Evolutionary conservation across 345 rosid genomes (phyloP).

Genomic region (Salix exigua): DNA sequence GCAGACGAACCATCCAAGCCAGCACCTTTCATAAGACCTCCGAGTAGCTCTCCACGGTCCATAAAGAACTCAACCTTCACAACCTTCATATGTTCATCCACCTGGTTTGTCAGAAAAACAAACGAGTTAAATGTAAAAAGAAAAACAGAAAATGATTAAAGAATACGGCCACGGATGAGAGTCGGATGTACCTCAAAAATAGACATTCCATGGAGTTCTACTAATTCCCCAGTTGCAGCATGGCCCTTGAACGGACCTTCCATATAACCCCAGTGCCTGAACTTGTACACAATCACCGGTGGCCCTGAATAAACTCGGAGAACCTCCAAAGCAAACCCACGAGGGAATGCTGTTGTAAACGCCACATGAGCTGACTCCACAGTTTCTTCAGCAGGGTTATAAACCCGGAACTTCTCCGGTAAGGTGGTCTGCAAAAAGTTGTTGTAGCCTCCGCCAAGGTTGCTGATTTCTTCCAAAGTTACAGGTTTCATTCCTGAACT

Average conservation of each 20-base stretch:
- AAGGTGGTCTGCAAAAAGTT: conserved; percentile 47
- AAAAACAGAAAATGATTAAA: not conserved
- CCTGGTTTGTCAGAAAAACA: conserved; percentile 11
- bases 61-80: conserved; percentile 52
- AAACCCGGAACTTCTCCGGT: conserved; percentile 38
- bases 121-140: not conserved
- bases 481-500: conserved; percentile 42
- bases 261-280: conserved; percentile 73
- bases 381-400: conserved; percentile 34
- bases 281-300: conserved; percentile 51
- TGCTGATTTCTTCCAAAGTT: conserved; percentile 34
- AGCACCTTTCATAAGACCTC: conserved; percentile 48
- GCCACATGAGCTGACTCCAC: conserved; percentile 29
- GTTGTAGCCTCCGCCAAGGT: conserved; percentile 63
- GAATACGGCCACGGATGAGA: not conserved
- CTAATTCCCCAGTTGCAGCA: conserved; percentile 51
- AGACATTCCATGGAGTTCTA: conserved; percentile 37
- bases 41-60: conserved; percentile 54
- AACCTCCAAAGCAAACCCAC: conserved; percentile 62
- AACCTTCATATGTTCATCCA: conserved; percentile 49
- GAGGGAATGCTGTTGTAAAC: conserved; percentile 51
- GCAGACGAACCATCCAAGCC: conserved; percentile 2
- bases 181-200: conserved; percentile 29
- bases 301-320: conserved; percentile 58
- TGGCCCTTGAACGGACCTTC: conserved; percentile 72